A percentile compares a stretch with the other conserved stretches of the same genome.
Conservation (phyloP, 257 asterid genomes). For the Solanum peruvianum region DNA sequence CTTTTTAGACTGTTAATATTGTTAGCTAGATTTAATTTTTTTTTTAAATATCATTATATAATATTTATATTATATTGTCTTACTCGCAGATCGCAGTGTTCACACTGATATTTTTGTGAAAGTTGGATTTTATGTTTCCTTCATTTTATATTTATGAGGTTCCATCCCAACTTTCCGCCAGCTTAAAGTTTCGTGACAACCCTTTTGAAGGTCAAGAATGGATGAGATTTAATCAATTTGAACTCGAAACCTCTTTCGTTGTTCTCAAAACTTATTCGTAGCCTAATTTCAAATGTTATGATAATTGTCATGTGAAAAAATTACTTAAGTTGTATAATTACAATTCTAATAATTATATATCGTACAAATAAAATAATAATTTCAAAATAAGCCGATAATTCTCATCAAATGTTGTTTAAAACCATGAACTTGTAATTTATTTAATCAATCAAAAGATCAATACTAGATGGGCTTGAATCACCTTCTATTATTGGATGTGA, state of each 20-base stretch:
- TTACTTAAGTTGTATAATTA: neutral
- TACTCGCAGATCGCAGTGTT: accelerated
- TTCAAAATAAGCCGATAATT: too few relatives aligned
- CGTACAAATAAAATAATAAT: neutral
- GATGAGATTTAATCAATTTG: neutral
- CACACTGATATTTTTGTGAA: neutral
- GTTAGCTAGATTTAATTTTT: accelerated
- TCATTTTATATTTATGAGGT: too few relatives aligned
- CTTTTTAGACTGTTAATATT: neutral
- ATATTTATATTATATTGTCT: too few relatives aligned
- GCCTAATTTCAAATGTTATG: neutral
- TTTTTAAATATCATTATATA: accelerated
- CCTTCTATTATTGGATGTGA: neutral
- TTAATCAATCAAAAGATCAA: neutral
- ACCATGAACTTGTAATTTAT: neutral
- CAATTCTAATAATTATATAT: neutral
- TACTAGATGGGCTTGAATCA: neutral
- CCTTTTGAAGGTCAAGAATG: neutral
- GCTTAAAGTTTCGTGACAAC: neutral
- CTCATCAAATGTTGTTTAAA: too few relatives aligned
- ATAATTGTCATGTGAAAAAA: neutral
- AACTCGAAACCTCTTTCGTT: neutral
- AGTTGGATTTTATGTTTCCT: neutral
- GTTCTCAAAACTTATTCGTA: neutral
- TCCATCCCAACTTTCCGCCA: neutral